Evolutionary conservation across 2,329 filamentous ascomycete species (phyloP), one percentile per base, ranked within the genome.

Genomic region (Fusarium kyushuense): DNA sequence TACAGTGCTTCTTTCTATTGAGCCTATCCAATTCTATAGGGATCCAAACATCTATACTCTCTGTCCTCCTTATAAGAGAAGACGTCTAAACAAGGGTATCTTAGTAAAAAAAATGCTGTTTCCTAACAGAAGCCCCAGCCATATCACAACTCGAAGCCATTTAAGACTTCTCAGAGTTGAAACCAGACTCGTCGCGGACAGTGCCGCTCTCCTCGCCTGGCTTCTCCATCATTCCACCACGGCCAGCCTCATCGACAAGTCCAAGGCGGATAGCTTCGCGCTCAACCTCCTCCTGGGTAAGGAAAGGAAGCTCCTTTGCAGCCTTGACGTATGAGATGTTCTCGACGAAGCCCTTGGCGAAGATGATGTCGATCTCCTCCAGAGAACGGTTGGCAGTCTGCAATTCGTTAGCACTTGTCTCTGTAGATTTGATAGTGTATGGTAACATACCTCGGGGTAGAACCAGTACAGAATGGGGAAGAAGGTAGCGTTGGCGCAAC

Each of bases 301-400:
- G 78, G 63, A 82, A 80, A 0, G 87, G 87, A 58, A 90, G 76
- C 48, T 89, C 82, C 68, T 84, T 80, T 32, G 86, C 84, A 7
- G 87, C 87, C 65, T 80, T 80, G 54, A 90, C 86, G 63, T 89
- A 89, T 6, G 83, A 86, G 7, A 86, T 89, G 3, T 87, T 84
- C 76, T 90, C 88, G 30, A 81, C 75, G 67, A 81, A 82, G 13
- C 86, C 86, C 79, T 89, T 89, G 74, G 84, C 86, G 60, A 89
- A 89, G 56, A 89, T 86, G 42, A 82, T 83, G 67, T 87, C 85
- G 51, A 87, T 87, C 75, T 88, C 85, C 72, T 88, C 85, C 42
- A 87, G 77, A 43, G 80, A 80, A 33, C 74, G 69, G 60, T 76
- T 73, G 36, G 27, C 86, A 77, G 49, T 76, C 70, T 84, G 12